Percentiles rank a stretch among this genome's conserved stretches.
phyloP scores from a whole-genome alignment of 352 stramenopile genomes.

The Phytophthora boehmeriae region DNA sequence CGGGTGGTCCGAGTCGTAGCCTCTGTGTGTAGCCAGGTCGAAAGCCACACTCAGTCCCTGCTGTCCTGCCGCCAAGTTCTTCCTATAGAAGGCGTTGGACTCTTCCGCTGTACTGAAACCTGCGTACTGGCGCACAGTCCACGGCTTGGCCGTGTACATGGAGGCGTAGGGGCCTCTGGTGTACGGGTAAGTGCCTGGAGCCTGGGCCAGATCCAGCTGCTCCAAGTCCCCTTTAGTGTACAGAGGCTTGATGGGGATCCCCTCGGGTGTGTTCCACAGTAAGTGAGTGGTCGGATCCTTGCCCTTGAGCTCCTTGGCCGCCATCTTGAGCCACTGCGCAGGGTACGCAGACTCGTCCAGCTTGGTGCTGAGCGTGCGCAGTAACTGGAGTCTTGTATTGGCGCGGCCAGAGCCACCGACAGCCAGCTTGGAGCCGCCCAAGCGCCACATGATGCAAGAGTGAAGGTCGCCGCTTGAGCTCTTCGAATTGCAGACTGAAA shows the following conservation, averaged over 20 bases:
- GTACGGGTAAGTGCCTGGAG: constrained; percentile 91
- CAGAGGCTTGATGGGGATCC: constrained; percentile 95
- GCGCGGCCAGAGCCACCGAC: neutral
- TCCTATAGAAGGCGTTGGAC: constrained; percentile 96
- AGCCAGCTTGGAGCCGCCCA: constrained; percentile 6
- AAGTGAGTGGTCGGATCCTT: constrained; percentile 74
- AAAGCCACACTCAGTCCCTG: constrained; percentile 96
- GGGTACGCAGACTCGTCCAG: constrained; percentile 44
- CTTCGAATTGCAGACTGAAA: constrained; percentile 27
- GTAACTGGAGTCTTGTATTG: constrained; percentile 1
- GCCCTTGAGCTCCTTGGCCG: constrained; percentile 86
- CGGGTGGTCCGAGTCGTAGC: constrained; percentile 97
- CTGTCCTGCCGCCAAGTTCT: constrained; percentile 92
- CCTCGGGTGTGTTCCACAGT: constrained; percentile 90
- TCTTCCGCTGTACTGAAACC: constrained; percentile 97
- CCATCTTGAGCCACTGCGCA: constrained; percentile 56
- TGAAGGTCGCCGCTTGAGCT: neutral
- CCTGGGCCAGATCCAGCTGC: constrained; percentile 59
- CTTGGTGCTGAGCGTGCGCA: constrained; percentile 40
- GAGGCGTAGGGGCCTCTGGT: constrained; percentile 95
- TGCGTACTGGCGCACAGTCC: constrained; percentile 96
- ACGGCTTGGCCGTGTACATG: constrained; percentile 97
- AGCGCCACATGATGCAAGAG: constrained; percentile 21
- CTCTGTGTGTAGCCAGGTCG: constrained; percentile 97
- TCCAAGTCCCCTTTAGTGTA: constrained; percentile 91